phyloP scores from a whole-genome alignment of 2,329 filamentous ascomycete species.

The Exserohilum rostratum region DNA sequence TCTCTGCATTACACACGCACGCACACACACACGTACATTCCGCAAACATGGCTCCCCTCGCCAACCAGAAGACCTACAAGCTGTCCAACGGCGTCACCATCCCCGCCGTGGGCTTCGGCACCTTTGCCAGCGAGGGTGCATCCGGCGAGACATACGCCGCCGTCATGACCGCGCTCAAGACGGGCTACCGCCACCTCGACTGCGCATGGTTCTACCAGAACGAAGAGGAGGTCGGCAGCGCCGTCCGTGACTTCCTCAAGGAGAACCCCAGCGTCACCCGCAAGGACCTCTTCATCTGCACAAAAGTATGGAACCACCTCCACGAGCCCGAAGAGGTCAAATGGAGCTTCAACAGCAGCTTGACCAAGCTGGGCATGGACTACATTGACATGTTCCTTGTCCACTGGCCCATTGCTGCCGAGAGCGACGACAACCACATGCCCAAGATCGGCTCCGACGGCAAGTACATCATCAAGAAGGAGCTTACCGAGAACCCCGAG shows the following conservation, averaged over 20 bases:
- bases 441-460: slow-evolving; percentile 62
- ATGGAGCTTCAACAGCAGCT: slow-evolving; percentile 64
- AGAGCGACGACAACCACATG: slow-evolving; percentile 59
- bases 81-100: slow-evolving; percentile 67
- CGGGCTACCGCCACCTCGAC: slow-evolving; percentile 70
- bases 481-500: slow-evolving; percentile 69
- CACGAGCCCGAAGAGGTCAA: slow-evolving; percentile 66
- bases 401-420: slow-evolving; percentile 62
- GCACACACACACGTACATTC: slow-evolving; percentile 1
- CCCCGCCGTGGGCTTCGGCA: slow-evolving; percentile 73
- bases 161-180: slow-evolving; percentile 63
- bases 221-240: slow-evolving; percentile 71
- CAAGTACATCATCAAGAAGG: slow-evolving; percentile 68
- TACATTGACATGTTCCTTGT: slow-evolving; percentile 77
- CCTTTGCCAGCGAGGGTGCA: slow-evolving; percentile 73
- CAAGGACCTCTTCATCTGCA: slow-evolving; percentile 72
- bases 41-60: slow-evolving; percentile 35
- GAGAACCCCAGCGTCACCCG: slow-evolving; percentile 62
- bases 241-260: slow-evolving; percentile 64
- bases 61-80: slow-evolving; percentile 54
- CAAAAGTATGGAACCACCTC: slow-evolving; percentile 68
- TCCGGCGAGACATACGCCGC: slow-evolving; percentile 60
- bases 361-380: slow-evolving; percentile 64
- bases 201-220: slow-evolving; percentile 75
- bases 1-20: neutral